phyloP scores from a whole-genome alignment of 1,284 basidiomycete species.

The Cutaneotrichosporon dermatis region DNA sequence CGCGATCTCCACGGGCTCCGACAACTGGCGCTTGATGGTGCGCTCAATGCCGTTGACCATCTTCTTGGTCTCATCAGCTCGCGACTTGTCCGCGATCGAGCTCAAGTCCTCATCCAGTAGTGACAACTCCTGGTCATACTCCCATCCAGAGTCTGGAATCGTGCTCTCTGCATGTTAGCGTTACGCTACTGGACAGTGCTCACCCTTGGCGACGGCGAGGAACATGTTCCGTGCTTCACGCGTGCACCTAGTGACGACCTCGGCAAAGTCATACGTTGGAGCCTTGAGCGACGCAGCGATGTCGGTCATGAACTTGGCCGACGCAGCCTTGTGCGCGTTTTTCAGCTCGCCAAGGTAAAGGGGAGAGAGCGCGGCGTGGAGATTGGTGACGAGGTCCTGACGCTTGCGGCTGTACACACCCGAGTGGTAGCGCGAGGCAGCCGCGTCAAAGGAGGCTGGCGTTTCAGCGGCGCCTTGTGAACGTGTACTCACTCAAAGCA shows the following conservation, averaged over 20 bases:
- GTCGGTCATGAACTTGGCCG: constrained; percentile 71
- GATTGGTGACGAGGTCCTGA: constrained; percentile 69
- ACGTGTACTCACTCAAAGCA: constrained; percentile 60
- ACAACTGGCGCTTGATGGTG: constrained; percentile 79
- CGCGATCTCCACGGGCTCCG: constrained; percentile 83
- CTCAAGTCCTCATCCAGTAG: constrained; percentile 73
- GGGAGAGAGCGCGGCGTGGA: constrained; percentile 76
- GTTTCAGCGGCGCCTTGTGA: background rate
- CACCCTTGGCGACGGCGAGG: constrained; percentile 57
- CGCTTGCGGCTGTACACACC: constrained; percentile 93
- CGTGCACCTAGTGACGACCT: constrained; percentile 65
- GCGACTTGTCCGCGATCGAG: constrained; percentile 76
- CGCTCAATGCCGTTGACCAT: constrained; percentile 93
- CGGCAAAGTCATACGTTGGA: constrained; percentile 83
- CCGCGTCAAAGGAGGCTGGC: constrained; percentile 79
- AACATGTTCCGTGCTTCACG: constrained; percentile 65
- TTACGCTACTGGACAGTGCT: constrained; percentile 11
- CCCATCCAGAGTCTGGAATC: constrained; percentile 65
- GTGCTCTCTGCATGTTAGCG: constrained; percentile 54
- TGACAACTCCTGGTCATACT: constrained; percentile 74
- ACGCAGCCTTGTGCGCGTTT: constrained; percentile 80
- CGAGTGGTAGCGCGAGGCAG: constrained; percentile 91
- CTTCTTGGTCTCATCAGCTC: constrained; percentile 97
- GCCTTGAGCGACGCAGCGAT: constrained; percentile 71
- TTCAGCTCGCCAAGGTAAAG: constrained; percentile 95